Evolutionary conservation across 208 protist species (phyloP).

Genomic region (Trypanosoma platydactyli): DNA sequence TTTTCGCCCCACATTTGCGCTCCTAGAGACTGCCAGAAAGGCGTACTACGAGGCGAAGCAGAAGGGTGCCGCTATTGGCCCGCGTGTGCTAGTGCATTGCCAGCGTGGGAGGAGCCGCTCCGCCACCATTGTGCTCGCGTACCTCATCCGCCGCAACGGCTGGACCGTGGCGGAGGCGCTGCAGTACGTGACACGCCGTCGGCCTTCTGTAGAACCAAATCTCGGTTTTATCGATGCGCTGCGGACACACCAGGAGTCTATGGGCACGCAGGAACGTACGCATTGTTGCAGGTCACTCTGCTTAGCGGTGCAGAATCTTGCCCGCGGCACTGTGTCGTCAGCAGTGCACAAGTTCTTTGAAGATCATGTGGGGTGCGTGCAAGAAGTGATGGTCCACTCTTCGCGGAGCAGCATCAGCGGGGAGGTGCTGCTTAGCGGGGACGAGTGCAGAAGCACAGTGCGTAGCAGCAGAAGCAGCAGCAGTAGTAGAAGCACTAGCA

Average conservation of each 20-base stretch:
- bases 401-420: background rate
- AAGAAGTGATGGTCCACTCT: slow-evolving; percentile 57
- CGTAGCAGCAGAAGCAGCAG: background rate
- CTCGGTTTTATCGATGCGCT: slow-evolving; percentile 80
- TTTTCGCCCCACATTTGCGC: slow-evolving; percentile 50
- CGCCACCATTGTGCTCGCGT: slow-evolving; percentile 81
- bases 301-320: slow-evolving; percentile 57
- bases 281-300: slow-evolving; percentile 49
- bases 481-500: slow-evolving; percentile 1
- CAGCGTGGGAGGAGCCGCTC: slow-evolving; percentile 85
- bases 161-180: slow-evolving; percentile 84
- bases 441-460: background rate
- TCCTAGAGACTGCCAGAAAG: slow-evolving; percentile 56
- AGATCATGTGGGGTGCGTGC: slow-evolving; percentile 62
- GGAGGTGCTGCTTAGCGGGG: background rate
- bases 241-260: slow-evolving; percentile 62
- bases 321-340: slow-evolving; percentile 24
- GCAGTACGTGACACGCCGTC: slow-evolving; percentile 57
- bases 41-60: slow-evolving; percentile 45
- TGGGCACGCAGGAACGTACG: slow-evolving; percentile 48
- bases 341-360: slow-evolving; percentile 68
- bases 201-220: slow-evolving; percentile 75
- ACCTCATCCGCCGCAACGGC: slow-evolving; percentile 80
- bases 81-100: slow-evolving; percentile 82
- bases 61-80: slow-evolving; percentile 17